A percentile compares a stretch with the other conserved stretches of the same genome.
Conservation (phyloP, 441 rosid genomes). For the Brassica balearica region DNA sequence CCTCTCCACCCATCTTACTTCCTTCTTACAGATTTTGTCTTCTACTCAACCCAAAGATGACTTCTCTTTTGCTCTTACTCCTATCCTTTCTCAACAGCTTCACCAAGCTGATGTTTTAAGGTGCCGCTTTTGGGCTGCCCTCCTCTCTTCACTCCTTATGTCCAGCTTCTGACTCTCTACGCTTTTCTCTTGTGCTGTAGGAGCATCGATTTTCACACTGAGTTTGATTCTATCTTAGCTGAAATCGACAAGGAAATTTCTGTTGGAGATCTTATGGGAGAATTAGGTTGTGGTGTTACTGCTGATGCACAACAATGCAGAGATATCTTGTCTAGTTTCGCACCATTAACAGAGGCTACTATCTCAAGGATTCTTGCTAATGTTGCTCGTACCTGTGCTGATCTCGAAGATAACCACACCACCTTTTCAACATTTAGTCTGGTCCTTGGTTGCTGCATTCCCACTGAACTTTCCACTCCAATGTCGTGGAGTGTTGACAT, state of each 20-base stretch:
- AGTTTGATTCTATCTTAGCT: constrained; percentile 80
- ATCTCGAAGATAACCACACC: constrained; percentile 72
- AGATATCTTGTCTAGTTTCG: constrained; percentile 78
- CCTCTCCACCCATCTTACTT: constrained; percentile 74
- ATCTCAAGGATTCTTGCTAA: constrained; percentile 75
- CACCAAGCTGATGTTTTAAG: constrained; percentile 65
- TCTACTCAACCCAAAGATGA: constrained; percentile 65
- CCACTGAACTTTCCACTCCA: constrained; percentile 60
- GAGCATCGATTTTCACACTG: constrained; percentile 56
- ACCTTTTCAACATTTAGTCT: constrained; percentile 69
- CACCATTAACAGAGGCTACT: constrained; percentile 74
- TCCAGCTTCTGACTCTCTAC: constrained; percentile 22
- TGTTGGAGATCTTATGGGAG: constrained; percentile 82
- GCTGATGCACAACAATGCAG: constrained; percentile 74
- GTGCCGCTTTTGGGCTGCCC: constrained; percentile 45
- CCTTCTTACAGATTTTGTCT: constrained; percentile 74
- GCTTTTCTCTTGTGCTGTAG: constrained; percentile 46
- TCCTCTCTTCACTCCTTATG: constrained; percentile 23
- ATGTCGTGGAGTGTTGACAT: constrained; percentile 84
- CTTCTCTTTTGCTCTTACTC: constrained; percentile 62
- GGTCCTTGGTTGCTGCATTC: constrained; percentile 72
- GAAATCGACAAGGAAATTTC: constrained; percentile 88
- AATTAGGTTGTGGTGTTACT: constrained; percentile 92
- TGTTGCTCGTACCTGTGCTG: constrained; percentile 59
- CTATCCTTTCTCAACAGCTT: constrained; percentile 69